Evolutionary conservation across 2,329 filamentous ascomycete species (phyloP).

Genomic region (Penicillium janthinellum): DNA sequence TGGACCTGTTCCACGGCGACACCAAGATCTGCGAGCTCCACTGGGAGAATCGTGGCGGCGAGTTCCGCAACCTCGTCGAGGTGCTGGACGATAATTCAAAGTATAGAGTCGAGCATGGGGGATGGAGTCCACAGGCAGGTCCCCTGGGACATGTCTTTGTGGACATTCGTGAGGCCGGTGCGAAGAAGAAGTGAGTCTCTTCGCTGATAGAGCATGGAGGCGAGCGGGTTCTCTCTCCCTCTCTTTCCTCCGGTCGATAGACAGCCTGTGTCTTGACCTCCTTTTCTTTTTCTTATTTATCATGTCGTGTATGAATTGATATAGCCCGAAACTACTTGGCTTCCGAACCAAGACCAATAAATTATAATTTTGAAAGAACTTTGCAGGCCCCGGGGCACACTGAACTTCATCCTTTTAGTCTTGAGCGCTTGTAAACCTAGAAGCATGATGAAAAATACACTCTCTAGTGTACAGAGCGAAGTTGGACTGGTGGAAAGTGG

Average conservation of each 20-base stretch:
- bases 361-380: background rate
- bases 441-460: no score
- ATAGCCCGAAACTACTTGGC: conserved; percentile 6
- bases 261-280: background rate
- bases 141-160: conserved; percentile 37
- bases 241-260: background rate
- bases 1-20: conserved; percentile 36
- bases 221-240: background rate
- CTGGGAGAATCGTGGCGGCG: conserved; percentile 35
- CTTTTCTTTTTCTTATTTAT: background rate
- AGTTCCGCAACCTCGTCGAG: conserved; percentile 30
- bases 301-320: background rate
- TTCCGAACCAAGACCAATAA: conserved; percentile 25
- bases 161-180: conserved; percentile 23
- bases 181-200: conserved; percentile 26
- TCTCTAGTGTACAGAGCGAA: no score
- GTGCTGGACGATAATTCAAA: conserved; percentile 28
- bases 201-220: background rate
- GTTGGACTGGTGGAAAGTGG: no score
- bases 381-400: background rate
- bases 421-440: no score
- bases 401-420: background rate
- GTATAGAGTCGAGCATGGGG: conserved; percentile 33
- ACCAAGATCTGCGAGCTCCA: conserved; percentile 37
- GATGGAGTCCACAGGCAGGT: conserved; percentile 34